phyloP scores from a whole-genome alignment of 345 rosid genomes.

The Aurinia saxatilis region DNA sequence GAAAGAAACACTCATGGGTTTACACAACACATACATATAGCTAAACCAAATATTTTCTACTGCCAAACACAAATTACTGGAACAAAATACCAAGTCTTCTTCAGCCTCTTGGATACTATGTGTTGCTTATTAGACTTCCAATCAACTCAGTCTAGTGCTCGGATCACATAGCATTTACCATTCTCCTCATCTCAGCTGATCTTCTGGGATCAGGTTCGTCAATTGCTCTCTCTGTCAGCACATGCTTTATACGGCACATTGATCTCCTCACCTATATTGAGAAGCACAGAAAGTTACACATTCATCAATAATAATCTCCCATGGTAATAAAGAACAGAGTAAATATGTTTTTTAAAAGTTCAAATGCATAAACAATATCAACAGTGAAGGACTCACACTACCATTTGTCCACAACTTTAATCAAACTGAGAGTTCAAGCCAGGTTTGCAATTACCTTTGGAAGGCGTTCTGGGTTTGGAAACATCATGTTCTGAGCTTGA shows the following conservation, averaged over 20 bases:
- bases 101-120: not conserved
- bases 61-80: not conserved
- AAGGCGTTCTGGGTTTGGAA: slow-evolving; percentile 93
- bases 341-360: not conserved
- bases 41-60: slow-evolving; percentile 7
- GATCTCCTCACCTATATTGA: slow-evolving; percentile 62
- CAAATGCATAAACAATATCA: not conserved
- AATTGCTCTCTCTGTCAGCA: slow-evolving; percentile 80
- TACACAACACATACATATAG: not conserved
- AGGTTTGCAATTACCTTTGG: slow-evolving; percentile 55
- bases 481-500: slow-evolving; percentile 71
- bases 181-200: slow-evolving; percentile 83
- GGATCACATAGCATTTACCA: slow-evolving; percentile 70
- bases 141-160: not conserved
- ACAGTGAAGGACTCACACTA: not conserved
- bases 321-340: not conserved
- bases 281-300: not conserved
- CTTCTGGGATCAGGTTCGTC: slow-evolving; percentile 83
- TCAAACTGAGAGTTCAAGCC: not conserved
- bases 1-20: slow-evolving; percentile 4
- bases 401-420: not conserved
- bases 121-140: not conserved
- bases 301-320: not conserved
- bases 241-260: slow-evolving; percentile 88
- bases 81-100: not conserved